A percentile compares a stretch with the other conserved stretches of the same genome.
Evolutionary conservation across 345 rosid species (phyloP).

Genomic region (Aquilaria malaccensis): DNA sequence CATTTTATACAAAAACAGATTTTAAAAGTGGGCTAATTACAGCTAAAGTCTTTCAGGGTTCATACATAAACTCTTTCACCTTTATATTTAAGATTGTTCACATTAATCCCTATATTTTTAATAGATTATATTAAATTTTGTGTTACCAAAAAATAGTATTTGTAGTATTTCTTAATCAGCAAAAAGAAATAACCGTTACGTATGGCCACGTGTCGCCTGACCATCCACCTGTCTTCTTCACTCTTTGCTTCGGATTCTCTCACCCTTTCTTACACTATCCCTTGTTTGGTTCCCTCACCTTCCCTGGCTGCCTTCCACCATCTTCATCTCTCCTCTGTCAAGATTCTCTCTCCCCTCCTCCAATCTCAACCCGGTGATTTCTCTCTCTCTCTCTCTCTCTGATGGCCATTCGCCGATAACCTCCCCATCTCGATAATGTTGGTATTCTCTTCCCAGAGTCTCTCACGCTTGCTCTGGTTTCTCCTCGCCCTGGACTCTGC

Average conservation of each 20-base stretch:
- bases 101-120: no score
- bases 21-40: no score
- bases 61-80: no score
- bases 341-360: slow-evolving; percentile 18
- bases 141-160: no score
- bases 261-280: slow-evolving; percentile 7
- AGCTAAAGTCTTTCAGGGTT: no score
- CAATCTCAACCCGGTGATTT: slow-evolving; percentile 19
- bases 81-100: no score
- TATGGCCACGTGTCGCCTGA: slow-evolving; percentile 44
- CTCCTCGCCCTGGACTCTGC: slow-evolving; percentile 16
- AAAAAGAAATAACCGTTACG: slow-evolving; percentile 34
- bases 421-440: slow-evolving; percentile 30
- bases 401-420: slow-evolving; percentile 27
- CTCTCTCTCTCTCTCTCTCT: slow-evolving; percentile 14
- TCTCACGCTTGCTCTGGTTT: slow-evolving; percentile 30
- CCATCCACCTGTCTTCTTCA: slow-evolving; percentile 54
- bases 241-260: slow-evolving; percentile 28
- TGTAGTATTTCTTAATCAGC: not conserved
- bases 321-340: slow-evolving; percentile 10
- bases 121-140: no score
- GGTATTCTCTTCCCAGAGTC: slow-evolving; percentile 20
- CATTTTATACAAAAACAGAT: no score
- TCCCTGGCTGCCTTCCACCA: slow-evolving; percentile 8
- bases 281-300: slow-evolving; percentile 14